phyloP scores from a whole-genome alignment of 176 grass and related monocot species.

The Olyra latifolia region DNA sequence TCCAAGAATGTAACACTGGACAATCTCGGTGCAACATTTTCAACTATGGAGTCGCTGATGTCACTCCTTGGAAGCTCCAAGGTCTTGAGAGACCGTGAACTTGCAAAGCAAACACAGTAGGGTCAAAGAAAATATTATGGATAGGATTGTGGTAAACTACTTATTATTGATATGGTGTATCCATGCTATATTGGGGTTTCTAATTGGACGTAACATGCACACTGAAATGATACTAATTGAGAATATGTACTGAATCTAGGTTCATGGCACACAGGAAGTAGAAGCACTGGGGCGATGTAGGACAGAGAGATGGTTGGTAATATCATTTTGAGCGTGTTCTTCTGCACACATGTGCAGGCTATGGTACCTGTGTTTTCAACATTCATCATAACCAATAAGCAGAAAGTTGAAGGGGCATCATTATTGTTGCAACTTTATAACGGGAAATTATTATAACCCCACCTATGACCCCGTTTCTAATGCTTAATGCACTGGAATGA shows the following conservation, averaged over 20 bases:
- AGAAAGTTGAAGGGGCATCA: not conserved
- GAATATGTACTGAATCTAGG: not conserved
- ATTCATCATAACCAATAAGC: conserved; percentile 6
- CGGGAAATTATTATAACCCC: too few species aligned
- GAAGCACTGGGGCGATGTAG: not conserved
- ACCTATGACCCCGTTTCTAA: not conserved
- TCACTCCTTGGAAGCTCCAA: conserved; percentile 90
- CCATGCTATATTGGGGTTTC: not conserved
- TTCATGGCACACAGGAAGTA: not conserved
- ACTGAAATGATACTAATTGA: not conserved
- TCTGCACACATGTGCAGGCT: conserved; percentile 18
- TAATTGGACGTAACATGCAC: not conserved
- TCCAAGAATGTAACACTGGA: conserved; percentile 79
- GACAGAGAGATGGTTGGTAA: not conserved
- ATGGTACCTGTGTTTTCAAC: not conserved
- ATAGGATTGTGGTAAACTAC: not conserved
- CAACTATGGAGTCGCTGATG: conserved; percentile 80
- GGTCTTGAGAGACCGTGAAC: conserved; percentile 61
- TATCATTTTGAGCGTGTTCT: not conserved
- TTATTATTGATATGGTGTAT: not conserved
- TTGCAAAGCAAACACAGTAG: conserved; percentile 25
- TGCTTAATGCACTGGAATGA: not conserved
- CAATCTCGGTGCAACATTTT: conserved; percentile 60
- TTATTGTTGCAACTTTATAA: conserved; percentile 1
- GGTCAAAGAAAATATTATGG: conserved; percentile 8